Evolutionary conservation across 1,284 basidiomycete species (phyloP).

Genomic region (Marasmius sp.): DNA sequence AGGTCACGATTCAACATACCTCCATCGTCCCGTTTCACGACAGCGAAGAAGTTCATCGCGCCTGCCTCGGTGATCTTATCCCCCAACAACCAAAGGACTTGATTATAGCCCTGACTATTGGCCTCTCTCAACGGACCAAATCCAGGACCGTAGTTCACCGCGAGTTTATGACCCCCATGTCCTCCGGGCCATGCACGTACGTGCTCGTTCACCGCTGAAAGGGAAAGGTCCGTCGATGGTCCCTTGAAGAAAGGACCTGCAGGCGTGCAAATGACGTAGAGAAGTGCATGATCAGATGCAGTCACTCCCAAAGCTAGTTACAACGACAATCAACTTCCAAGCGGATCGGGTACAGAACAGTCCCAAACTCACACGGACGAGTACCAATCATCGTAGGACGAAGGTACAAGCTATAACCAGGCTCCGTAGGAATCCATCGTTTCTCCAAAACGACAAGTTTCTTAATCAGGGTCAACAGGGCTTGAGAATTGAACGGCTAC

Average conservation of each 20-base stretch:
- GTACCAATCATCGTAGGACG: conserved; percentile 86
- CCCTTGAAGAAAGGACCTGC: conserved; percentile 73
- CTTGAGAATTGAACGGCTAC: conserved; percentile 63
- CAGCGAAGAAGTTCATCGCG: conserved; percentile 73
- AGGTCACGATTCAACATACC: conserved; percentile 22
- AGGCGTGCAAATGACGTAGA: conserved; percentile 72
- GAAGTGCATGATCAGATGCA: conserved; percentile 66
- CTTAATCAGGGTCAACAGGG: conserved; percentile 69
- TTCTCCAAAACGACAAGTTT: conserved; percentile 66
- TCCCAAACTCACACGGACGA: conserved; percentile 45
- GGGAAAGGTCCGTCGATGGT: conserved; percentile 61
- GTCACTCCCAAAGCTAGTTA: conserved; percentile 62
- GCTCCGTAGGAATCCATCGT: conserved; percentile 72
- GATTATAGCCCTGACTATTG: conserved; percentile 65
- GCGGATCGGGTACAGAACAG: neutral
- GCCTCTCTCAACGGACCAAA: conserved; percentile 69
- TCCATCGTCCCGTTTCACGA: conserved; percentile 49
- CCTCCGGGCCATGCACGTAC: conserved; percentile 87
- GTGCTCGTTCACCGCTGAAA: conserved; percentile 67
- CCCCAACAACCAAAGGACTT: conserved; percentile 42
- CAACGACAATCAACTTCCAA: neutral
- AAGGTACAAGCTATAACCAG: conserved; percentile 78
- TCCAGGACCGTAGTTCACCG: conserved; percentile 69
- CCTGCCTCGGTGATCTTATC: conserved; percentile 52
- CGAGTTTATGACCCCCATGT: conserved; percentile 67